Base-by-base conservation (phyloP, 2,329 filamentous ascomycete species). In the Shiraia bambusicola region DNA sequence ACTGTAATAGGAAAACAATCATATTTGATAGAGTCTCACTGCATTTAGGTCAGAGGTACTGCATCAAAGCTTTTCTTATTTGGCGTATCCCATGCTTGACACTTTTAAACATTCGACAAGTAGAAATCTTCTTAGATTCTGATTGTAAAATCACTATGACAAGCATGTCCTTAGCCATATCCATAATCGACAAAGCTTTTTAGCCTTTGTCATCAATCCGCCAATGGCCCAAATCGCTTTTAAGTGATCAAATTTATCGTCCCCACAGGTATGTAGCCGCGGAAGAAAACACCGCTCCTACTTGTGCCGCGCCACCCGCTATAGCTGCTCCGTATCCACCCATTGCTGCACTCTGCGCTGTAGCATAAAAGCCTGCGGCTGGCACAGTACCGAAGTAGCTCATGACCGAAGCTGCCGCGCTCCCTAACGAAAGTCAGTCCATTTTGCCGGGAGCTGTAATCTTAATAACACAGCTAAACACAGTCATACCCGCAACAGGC, bases 261-360 rank as follows among this genome's bases (percentile, higher is more conserved):
- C 9, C 27, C 10, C 16, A n/a, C 27, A 9, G 3, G 14, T 31
- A 57, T 10, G 45, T 48, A 13, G 37, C 28, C 8, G 42, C 39
- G 13, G 54, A 52, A 11, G 45, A 47, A 8, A 49, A 24, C 28
- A 50, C 27, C 22, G 58, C 57, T n/a, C 54, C 54, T 17, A 43
- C 55, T 29, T 59, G 51, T 4, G 53, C 52, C 11, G 47, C 46
- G 2, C 51, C 55, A 7, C 50, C 52, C 19, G 53, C 58, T 37
- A 53, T 36, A 22, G 51, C 42, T 4, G 47, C 59, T 5, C 63
- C 61, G 28, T 58, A 65, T 3, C 63, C 63, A 3, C 60, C 60
- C 63, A 66, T 66, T 4, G 57, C 59, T 8, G 60, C 63, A 32
- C 61, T 66, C 36, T 65, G 57, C 3, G 56, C 28, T 10, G 47